A percentile compares a stretch with the other conserved stretches of the same genome.
phyloP scores from a whole-genome alignment of 345 rosid genomes.

The Arabidopsis arenosa region DNA sequence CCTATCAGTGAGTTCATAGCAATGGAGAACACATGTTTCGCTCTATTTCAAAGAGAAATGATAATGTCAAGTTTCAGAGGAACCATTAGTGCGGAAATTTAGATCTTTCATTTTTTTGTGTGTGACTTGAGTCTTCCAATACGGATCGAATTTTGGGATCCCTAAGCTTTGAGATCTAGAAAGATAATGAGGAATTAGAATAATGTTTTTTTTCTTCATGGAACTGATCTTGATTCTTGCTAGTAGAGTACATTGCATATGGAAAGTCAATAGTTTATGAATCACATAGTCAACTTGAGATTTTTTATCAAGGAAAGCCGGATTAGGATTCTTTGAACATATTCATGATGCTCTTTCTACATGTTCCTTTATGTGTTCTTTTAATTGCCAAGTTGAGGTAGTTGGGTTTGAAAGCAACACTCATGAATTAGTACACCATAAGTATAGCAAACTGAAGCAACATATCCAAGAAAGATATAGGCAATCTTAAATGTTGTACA shows the following conservation, averaged over 20 bases:
- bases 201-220: background rate
- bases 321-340: conserved; percentile 20
- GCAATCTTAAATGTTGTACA: conserved; percentile 19
- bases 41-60: background rate
- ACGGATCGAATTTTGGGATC: conserved; percentile 21
- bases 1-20: background rate
- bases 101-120: background rate
- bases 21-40: background rate
- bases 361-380: background rate
- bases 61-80: conserved; percentile 16
- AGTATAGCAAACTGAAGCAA: conserved; percentile 28
- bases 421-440: background rate
- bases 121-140: conserved; percentile 6
- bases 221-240: background rate
- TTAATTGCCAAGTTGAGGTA: conserved; percentile 15
- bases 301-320: background rate
- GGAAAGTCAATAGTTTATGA: conserved; percentile 20
- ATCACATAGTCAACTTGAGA: conserved; percentile 15
- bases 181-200: conserved; percentile 1
- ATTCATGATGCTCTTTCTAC: conserved; percentile 9
- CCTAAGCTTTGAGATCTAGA: conserved; percentile 23
- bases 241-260: conserved; percentile 26
- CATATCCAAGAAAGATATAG: conserved; percentile 40
- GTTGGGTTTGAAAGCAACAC: conserved; percentile 21
- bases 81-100: background rate